phyloP scores from a whole-genome alignment of 1,284 basidiomycete species.

The Pseudozyma hubeiensis region DNA sequence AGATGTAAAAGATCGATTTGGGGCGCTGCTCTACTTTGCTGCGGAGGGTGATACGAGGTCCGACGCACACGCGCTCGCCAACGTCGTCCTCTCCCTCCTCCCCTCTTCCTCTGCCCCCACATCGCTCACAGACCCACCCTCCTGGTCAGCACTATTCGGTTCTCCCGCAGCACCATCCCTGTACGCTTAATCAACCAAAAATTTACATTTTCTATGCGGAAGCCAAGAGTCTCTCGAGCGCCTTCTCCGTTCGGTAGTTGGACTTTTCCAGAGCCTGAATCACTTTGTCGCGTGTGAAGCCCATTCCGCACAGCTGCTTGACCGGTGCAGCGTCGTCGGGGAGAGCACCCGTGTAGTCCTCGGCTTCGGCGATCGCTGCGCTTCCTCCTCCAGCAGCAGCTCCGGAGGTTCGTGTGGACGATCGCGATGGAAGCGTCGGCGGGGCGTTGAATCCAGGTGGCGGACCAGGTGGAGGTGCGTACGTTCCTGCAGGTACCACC shows the following conservation, averaged over 20 bases:
- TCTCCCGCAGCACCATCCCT: conserved; percentile 13
- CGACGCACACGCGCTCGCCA: conserved; percentile 54
- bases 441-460: conserved; percentile 39
- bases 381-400: neutral
- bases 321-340: conserved; percentile 64
- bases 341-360: conserved; percentile 52
- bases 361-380: conserved; percentile 16
- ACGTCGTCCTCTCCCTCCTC: conserved; percentile 22
- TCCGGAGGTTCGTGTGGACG: neutral
- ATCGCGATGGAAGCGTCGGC: conserved; percentile 29
- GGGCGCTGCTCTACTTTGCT: conserved; percentile 54
- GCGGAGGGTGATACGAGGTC: conserved; percentile 60
- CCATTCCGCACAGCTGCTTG: conserved; percentile 66
- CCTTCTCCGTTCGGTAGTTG: conserved; percentile 66
- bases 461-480: conserved; percentile 49
- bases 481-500: conserved; percentile 24
- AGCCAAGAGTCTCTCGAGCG: conserved; percentile 61
- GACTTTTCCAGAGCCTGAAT: conserved; percentile 64
- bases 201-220: conserved; percentile 17
- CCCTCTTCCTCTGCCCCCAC: neutral
- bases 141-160: conserved; percentile 40
- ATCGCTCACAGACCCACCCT: conserved; percentile 15
- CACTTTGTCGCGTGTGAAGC: conserved; percentile 62
- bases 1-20: neutral
- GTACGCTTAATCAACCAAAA: conserved; percentile 25